Evolutionary conservation across 495 filamentous ascomycete species (phyloP), one percentile per base, ranked within the genome.

Genomic region (Penicillium herquei): DNA sequence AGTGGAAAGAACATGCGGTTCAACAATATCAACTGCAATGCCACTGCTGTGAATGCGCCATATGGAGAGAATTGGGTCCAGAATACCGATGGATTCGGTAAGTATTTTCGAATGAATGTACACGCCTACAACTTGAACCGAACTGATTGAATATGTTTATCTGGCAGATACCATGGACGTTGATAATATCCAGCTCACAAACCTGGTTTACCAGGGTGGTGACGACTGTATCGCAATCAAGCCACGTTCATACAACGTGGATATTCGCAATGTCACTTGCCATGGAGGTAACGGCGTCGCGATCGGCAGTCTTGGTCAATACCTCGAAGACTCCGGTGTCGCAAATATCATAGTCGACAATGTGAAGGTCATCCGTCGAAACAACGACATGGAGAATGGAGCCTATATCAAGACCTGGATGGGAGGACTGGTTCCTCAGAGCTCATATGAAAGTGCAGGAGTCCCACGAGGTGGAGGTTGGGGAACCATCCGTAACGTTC

Each of bases 361-460:
- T 17, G 80, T 76, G 43, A 72, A 74, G 33, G 60, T 81, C 51
- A 64, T 77, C 39, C 69, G 66, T 11, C 61, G 75, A 57, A 79
- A 80, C 55, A 65, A 77, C 26, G 72, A 80, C 58, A 79, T 81
- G 69, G 65, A 74, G 54, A 78, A 78, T 56, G 62, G 66, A 17
- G 80, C 79, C 3, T 83, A 84, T 55, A 82, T 85, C 65, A 85
- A 84, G 54, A 82, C 80, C 8, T 85, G 81, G 80, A 67, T 81
- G 10, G 80, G 82, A 11, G 74, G 58, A 0, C 75, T 74, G 5
- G 71, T 78, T 1, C 69, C 70, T 1, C 74, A 81, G 57, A 61
- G 55, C 31, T 56, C 49, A 13, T 84, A 83, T 58, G 81, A 84
- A 54, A 75, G 68, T 50, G 76, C 65, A 16, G 69, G 65, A 32